Evolutionary conservation across 2,329 filamentous ascomycete genomes (phyloP).

Genomic region (Exutisphaerella laricina): DNA sequence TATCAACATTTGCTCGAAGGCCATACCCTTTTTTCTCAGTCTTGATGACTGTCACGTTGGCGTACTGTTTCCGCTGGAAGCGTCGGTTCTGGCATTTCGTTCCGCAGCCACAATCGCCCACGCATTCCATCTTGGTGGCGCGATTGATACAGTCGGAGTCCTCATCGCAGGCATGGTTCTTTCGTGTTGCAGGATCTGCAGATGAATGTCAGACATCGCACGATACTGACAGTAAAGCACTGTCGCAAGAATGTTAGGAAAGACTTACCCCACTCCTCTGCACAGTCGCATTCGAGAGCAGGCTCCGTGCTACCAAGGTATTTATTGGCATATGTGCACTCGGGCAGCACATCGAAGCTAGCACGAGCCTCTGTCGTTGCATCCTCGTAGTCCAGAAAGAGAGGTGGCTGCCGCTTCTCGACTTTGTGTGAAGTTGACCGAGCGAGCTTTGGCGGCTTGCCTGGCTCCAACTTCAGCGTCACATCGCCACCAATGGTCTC

Average conservation of each 20-base stretch:
- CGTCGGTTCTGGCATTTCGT: constrained; percentile 86
- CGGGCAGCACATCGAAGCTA: constrained; percentile 73
- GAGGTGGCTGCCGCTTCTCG: constrained; percentile 53
- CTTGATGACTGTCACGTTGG: constrained; percentile 88
- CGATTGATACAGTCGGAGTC: constrained; percentile 99
- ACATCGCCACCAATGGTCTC: constrained; percentile 57
- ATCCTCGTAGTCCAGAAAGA: constrained; percentile 73
- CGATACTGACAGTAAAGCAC: background rate
- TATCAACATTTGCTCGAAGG: constrained; percentile 70
- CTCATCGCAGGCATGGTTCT: constrained; percentile 84
- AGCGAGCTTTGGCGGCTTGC: constrained; percentile 64
- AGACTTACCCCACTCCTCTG: constrained; percentile 84
- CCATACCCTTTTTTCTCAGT: constrained; percentile 98
- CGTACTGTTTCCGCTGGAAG: constrained; percentile 85
- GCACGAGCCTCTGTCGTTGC: constrained; percentile 68
- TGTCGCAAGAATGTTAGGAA: constrained; percentile 13
- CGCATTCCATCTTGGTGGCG: constrained; percentile 95
- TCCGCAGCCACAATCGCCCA: constrained; percentile 81
- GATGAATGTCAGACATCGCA: constrained; percentile 4
- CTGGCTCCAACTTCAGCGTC: constrained; percentile 57
- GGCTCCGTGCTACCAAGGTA: constrained; percentile 86
- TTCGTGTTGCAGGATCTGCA: constrained; percentile 46
- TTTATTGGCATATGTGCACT: constrained; percentile 89
- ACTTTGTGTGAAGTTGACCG: constrained; percentile 70
- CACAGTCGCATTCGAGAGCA: constrained; percentile 91